phyloP scores from a whole-genome alignment of 73 alveolate species.

The Vitrella brassicaformis region DNA sequence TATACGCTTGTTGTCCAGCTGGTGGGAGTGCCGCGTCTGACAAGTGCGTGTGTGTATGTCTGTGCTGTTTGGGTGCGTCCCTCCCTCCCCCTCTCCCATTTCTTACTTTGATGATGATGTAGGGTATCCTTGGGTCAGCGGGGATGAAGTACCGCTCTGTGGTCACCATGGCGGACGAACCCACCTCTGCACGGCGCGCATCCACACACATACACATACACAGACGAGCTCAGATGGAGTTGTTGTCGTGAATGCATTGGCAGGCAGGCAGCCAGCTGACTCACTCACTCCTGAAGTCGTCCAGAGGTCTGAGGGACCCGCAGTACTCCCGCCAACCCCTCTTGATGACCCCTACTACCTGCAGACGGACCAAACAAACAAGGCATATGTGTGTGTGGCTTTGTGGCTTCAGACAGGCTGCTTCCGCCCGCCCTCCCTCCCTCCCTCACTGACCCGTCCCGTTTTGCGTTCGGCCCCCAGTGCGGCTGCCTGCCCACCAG shows the following conservation, averaged over 20 bases:
- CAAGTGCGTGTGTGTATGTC: slow-evolving; percentile 48
- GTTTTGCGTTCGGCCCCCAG: neutral
- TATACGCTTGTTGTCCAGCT: slow-evolving; percentile 67
- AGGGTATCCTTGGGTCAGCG: slow-evolving; percentile 22
- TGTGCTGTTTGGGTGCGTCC: slow-evolving; percentile 1
- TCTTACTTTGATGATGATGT: slow-evolving; percentile 35
- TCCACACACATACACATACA: neutral
- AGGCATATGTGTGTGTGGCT: too few relatives aligned
- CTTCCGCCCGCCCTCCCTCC: neutral
- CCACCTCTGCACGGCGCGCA: neutral
- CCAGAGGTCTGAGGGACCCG: slow-evolving; percentile 40
- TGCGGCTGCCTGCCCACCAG: neutral
- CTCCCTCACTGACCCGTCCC: neutral
- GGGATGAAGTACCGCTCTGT: slow-evolving; percentile 52
- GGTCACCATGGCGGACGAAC: neutral
- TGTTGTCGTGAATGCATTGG: slow-evolving; percentile 11
- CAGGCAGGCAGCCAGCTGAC: too few relatives aligned
- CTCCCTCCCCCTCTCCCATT: neutral
- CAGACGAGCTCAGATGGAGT: neutral
- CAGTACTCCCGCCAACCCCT: slow-evolving; percentile 42
- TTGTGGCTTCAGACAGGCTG: too few relatives aligned
- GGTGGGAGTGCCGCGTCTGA: slow-evolving; percentile 47
- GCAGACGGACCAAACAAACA: too few relatives aligned
- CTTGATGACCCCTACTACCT: slow-evolving; percentile 19
- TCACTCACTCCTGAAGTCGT: slow-evolving; percentile 34